These are phyloP conservation scores for Rhodomyrtus psidioides DNA, from an alignment of 441 rosid genomes.

Conservation along the genomic window DNA sequence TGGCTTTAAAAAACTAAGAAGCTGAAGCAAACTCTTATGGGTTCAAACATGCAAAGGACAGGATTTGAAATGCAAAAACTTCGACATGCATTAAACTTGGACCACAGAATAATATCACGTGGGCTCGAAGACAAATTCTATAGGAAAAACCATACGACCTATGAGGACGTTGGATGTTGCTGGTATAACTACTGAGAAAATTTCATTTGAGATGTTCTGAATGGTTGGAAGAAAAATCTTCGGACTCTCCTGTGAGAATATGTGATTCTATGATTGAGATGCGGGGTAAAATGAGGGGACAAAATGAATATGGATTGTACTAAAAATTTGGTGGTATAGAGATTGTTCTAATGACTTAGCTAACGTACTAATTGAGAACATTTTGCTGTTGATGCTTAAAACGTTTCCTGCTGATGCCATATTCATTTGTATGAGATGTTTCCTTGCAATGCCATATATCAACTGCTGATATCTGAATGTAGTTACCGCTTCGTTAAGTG, in stretches of 20 bases:
- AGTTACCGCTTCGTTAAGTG: neutral
- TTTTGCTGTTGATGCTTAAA: neutral
- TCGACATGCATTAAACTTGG: neutral
- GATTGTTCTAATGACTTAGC: neutral
- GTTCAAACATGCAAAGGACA: neutral
- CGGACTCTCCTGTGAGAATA: neutral
- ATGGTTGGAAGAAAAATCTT: neutral
- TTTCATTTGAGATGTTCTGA: neutral
- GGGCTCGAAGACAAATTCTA: neutral
- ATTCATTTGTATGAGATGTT: neutral
- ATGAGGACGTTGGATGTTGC: neutral
- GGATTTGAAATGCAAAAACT: neutral
- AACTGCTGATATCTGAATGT: neutral
- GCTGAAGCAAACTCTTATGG: neutral
- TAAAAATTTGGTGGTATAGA: neutral
- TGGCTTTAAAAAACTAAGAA: neutral
- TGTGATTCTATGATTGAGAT: neutral
- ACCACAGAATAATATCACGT: neutral
- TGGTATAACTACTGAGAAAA: neutral
- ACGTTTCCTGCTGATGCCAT: neutral
- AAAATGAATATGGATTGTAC: neutral
- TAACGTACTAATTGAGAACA: neutral
- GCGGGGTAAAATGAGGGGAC: neutral
- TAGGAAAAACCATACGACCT: neutral
- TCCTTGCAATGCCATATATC: neutral